These are phyloP conservation scores for Yamadazyma conglobata DNA, from an alignment of 1,139 yeast genomes.

Conservation along the genomic window DNA sequence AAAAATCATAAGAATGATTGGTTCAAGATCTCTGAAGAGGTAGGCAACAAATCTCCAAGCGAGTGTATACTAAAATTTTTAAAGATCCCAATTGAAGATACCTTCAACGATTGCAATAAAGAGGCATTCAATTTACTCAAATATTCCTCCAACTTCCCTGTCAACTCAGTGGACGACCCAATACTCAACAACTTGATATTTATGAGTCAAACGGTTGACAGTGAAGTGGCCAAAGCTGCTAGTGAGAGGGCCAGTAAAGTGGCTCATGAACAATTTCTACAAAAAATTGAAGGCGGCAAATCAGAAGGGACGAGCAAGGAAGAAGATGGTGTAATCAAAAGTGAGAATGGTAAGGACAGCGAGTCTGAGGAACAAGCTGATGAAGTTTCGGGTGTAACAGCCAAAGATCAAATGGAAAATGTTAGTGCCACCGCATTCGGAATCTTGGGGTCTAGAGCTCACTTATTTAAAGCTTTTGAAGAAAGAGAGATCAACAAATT, in stretches of 20 bases:
- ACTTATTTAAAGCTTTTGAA: slow-evolving; percentile 76
- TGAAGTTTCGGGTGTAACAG: slow-evolving; percentile 6
- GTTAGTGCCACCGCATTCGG: slow-evolving; percentile 46
- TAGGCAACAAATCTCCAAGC: slow-evolving; percentile 64
- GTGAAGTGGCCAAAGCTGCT: slow-evolving; percentile 82
- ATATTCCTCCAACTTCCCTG: slow-evolving; percentile 80
- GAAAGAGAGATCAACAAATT: slow-evolving; percentile 73
- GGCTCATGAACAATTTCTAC: slow-evolving; percentile 47
- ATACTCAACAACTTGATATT: slow-evolving; percentile 87
- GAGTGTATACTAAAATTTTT: slow-evolving; percentile 79
- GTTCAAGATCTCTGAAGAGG: slow-evolving; percentile 66
- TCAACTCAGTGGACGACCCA: slow-evolving; percentile 85
- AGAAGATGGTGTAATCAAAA: slow-evolving; percentile 8
- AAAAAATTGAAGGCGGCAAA: slow-evolving; percentile 27
- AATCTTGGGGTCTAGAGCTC: slow-evolving; percentile 76
- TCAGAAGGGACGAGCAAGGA: slow-evolving; percentile 22
- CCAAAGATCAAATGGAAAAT: slow-evolving; percentile 4
- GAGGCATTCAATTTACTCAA: slow-evolving; percentile 60
- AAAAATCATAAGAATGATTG: slow-evolving; percentile 65
- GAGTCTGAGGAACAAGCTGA: slow-evolving; percentile 33
- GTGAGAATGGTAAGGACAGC: slow-evolving; percentile 11
- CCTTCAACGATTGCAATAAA: slow-evolving; percentile 49
- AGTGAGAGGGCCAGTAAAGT: slow-evolving; percentile 61
- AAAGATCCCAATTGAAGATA: slow-evolving; percentile 79
- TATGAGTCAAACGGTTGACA: slow-evolving; percentile 80